Base-by-base conservation (phyloP, 2,329 filamentous ascomycete species). In the Exophiala spinifera region DNA sequence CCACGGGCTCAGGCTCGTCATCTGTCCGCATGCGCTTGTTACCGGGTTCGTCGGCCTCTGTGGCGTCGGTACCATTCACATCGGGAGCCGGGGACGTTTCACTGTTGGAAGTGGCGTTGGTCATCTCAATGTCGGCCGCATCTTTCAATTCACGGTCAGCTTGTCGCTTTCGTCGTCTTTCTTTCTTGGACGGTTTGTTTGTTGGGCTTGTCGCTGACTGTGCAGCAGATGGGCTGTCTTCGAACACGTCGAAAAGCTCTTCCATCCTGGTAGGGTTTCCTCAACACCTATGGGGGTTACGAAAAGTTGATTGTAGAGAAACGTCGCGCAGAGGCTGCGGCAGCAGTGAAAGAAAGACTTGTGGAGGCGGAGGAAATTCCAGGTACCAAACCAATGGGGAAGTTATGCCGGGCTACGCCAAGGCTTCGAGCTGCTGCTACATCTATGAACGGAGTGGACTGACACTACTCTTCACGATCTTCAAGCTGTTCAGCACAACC, bases 221-320 rank as follows among this genome's bases (percentile, higher is more conserved):
- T 57, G 63, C 57, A 61, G 79, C 77, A 68, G 77, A 69, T 46
- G 83, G 76, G 67, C 80, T 78, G 65, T 88, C 85, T 61, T 91
- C 86, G 67, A 94, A 92, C 53, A 91, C 87, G 64, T 89, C 85
- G 65, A 94, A 94, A 63, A 94, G 79, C 58, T 91, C 87, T 73
- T 91, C 86, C 85, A 88, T 89, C 56, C 68, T 58, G 51, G 28
- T 13, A 47, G 45, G 51, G 21, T 28, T 19, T 39, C n/a, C n/a
- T 10, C 3, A 11, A 31, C 28, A 11, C 28, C 28, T 31, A n/a
- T 31, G 8, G 10, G 28, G 10, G 11, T 31, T 11, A 11, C 11
- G 28, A 11, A 11, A 31, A 10, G 28, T 6, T 3, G 8, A 11
- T 10, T 31, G 8, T 3, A 31, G 28, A 31, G 10, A 31, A 31